Base-by-base conservation (phyloP, 2,329 filamentous ascomycete species). In the Colletotrichum agaves region DNA sequence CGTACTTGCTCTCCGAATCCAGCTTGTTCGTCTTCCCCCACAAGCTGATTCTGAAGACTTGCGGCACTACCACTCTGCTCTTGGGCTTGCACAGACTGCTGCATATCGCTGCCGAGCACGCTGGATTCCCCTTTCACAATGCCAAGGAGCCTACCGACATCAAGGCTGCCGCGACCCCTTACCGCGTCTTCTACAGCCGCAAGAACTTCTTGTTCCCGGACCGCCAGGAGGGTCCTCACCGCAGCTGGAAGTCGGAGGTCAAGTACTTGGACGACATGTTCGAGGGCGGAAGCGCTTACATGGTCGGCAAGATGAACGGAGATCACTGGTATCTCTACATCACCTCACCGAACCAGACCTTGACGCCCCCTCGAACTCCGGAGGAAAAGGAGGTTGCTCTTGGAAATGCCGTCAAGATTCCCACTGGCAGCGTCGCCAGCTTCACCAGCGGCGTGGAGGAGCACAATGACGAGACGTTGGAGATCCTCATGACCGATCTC, bases 1-100 rank as follows among this genome's bases (percentile, higher is more conserved):
- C 96, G 72, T 99, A 99, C 78, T 89, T 99, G 6, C 87, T 99
- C 63, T 99, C 96, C 71, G 96, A 99, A 83, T 98, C 96, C 44
- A 98, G 96, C 91, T 97, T 99, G 94, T 99, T 99, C 78, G 93
- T 99, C 74, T 99, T 97, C 80, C 94, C 94, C n/a, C 96, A 99
- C 88, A 99, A 99, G 86, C 88, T 99, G 71, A 97, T 99, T 69
- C 85, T 99, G 73, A 99, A 99, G 88, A 99, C 96, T 7, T 99
- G 96, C 76, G 96, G 96, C 69, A 99, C 96, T 23, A 99, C 96
- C 13, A 99, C 96, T 3, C 84, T 99, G 60, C 88, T 99, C 6
- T 91, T 92, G 53, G 96, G 96, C 19, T 87, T 99, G 50, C 93
- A 93, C 72, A 93, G 93, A 73, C 91, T 99, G 79, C 86, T 99